Evolutionary conservation across 805 yeast genomes (phyloP).

Genomic region (Suhomyces faveliae): DNA sequence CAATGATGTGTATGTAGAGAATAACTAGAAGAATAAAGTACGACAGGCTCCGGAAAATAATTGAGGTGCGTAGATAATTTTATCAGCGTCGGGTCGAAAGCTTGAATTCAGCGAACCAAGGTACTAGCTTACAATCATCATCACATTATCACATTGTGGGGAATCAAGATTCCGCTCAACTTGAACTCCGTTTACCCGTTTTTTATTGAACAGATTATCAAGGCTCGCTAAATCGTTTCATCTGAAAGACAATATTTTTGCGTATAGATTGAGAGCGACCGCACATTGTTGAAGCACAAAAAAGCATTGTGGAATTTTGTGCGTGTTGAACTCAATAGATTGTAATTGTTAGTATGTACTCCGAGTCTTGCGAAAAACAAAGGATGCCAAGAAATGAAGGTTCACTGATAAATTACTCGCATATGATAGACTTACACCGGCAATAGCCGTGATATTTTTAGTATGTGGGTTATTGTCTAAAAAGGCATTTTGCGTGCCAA

Average conservation of each 20-base stretch:
- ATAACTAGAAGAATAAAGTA: neutral
- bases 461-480: neutral
- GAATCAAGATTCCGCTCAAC: too few species aligned
- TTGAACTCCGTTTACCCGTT: too few species aligned
- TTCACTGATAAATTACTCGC: neutral
- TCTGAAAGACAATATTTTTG: neutral
- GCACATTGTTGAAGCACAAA: neutral
- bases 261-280: neutral
- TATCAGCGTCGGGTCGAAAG: neutral
- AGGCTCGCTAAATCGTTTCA: neutral
- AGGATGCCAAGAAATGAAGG: neutral
- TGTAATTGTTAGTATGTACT: neutral
- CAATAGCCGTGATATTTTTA: neutral
- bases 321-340: neutral
- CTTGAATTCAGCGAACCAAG: too few species aligned
- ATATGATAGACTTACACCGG: neutral
- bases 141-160: too few species aligned
- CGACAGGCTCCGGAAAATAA: neutral
- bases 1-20: neutral
- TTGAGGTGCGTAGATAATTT: neutral
- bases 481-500: neutral
- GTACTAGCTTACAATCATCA: too few species aligned
- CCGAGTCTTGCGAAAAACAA: neutral
- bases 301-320: neutral
- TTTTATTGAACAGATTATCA: too few species aligned